These are phyloP conservation scores for Hypoxylon rubiginosum DNA, from an alignment of 2,329 filamentous ascomycete species.

Conservation along the genomic window DNA sequence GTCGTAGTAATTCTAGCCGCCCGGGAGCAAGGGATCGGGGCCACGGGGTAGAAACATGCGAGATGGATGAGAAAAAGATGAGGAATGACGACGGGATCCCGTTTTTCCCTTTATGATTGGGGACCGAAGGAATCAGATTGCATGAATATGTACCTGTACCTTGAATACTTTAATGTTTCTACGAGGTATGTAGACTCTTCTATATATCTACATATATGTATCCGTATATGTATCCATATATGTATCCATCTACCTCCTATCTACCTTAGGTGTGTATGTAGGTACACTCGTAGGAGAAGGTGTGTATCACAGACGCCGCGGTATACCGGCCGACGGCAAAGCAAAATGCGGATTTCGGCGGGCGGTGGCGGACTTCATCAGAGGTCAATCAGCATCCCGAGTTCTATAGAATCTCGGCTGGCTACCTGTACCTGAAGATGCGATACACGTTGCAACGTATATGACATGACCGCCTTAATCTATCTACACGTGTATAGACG, in stretches of 20 bases:
- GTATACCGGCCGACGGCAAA: slow-evolving; percentile 11
- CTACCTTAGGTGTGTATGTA: not conserved
- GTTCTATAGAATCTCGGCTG: slow-evolving; percentile 17
- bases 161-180: too few relatives aligned
- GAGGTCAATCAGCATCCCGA: slow-evolving; percentile 11
- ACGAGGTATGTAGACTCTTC: too few relatives aligned
- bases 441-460: slow-evolving; percentile 1
- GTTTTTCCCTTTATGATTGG: slow-evolving; percentile 8
- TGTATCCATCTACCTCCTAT: not conserved
- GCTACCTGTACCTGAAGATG: slow-evolving; percentile 9
- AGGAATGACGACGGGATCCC: slow-evolving; percentile 36
- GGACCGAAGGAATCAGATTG: not conserved
- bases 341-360: slow-evolving; percentile 10
- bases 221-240: not conserved
- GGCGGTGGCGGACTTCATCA: slow-evolving; percentile 3
- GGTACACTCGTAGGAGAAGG: not conserved
- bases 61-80: slow-evolving; percentile 29
- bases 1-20: slow-evolving; percentile 38
- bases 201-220: too few relatives aligned
- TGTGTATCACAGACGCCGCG: slow-evolving; percentile 16
- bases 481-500: slow-evolving; percentile 9
- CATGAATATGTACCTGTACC: not conserved
- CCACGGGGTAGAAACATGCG: slow-evolving; percentile 35
- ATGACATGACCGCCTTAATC: slow-evolving; percentile 1
- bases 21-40: slow-evolving; percentile 35